Percentiles rank a stretch among this genome's conserved stretches.
These are phyloP conservation scores for Henckelia pumila DNA, from an alignment of 257 asterid genomes.

Conservation along the genomic window DNA sequence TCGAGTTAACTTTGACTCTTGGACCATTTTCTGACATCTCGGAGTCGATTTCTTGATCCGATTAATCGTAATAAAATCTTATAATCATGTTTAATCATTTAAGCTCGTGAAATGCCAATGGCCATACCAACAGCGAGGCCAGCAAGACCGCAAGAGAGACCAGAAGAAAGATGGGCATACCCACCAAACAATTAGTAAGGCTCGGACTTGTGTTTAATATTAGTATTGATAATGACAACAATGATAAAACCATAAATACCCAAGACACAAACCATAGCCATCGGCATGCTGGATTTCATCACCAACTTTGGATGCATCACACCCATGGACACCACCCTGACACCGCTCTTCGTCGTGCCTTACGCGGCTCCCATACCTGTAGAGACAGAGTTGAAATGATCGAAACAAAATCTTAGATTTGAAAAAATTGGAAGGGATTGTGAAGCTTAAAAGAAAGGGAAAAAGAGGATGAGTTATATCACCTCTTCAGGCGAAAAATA, in stretches of 20 bases:
- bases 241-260: conserved; percentile 75
- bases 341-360: conserved; percentile 78
- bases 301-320: conserved; percentile 79
- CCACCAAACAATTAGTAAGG: conserved; percentile 65
- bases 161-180: conserved; percentile 66
- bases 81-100: no score
- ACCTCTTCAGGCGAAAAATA: conserved; percentile 99
- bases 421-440: conserved; percentile 10
- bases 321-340: conserved; percentile 80
- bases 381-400: neutral
- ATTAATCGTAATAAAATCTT: no score
- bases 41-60: no score
- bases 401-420: conserved; percentile 32
- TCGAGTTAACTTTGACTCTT: no score
- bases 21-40: no score
- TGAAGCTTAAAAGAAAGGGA: neutral
- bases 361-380: conserved; percentile 81
- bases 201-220: conserved; percentile 67
- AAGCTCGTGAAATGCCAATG: conserved; percentile 63
- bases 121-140: conserved; percentile 87
- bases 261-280: conserved; percentile 82
- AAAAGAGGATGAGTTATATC: neutral
- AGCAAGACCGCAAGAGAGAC: conserved; percentile 72
- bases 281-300: conserved; percentile 77
- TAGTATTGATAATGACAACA: conserved; percentile 70